Evolutionary conservation across 2,329 filamentous ascomycete species (phyloP).

Genomic region (Xylariaceae sp.): DNA sequence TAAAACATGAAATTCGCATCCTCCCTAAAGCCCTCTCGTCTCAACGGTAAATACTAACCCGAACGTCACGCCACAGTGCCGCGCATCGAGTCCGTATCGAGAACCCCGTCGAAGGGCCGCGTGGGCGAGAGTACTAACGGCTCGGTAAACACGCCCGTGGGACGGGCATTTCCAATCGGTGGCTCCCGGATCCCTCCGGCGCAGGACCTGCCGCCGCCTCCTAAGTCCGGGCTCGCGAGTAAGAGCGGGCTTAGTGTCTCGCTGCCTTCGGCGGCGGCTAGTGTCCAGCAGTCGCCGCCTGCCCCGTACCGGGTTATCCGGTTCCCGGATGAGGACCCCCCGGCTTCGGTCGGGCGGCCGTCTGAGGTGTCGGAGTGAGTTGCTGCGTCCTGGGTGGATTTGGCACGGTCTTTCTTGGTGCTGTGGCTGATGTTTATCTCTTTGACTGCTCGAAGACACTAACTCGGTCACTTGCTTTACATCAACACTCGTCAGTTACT

Average conservation of each 20-base stretch:
- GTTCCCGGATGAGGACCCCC: slow-evolving; percentile 40
- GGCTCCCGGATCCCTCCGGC: slow-evolving; percentile 35
- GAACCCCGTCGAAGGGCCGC: slow-evolving; percentile 21
- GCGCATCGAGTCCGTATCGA: slow-evolving; percentile 12
- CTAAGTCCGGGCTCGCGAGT: neutral
- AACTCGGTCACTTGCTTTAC: no score
- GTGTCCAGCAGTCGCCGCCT: neutral
- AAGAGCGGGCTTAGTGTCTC: neutral
- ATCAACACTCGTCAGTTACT: no score
- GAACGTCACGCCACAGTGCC: neutral
- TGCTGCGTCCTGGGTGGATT: no score
- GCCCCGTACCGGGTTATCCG: slow-evolving; percentile 38
- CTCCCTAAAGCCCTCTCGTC: neutral
- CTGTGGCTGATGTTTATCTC: no score
- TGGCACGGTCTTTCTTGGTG: no score
- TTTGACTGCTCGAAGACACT: no score
- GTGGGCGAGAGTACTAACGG: slow-evolving; percentile 14
- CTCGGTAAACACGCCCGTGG: slow-evolving; percentile 22
- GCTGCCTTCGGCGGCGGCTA: no score
- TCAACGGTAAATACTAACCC: neutral
- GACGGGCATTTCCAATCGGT: slow-evolving; percentile 40
- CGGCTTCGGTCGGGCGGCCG: neutral
- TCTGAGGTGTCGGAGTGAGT: no score
- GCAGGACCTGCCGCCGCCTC: neutral
- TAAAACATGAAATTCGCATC: neutral